phyloP scores from a whole-genome alignment of 345 rosid genomes.

The Corymbia maculata region DNA sequence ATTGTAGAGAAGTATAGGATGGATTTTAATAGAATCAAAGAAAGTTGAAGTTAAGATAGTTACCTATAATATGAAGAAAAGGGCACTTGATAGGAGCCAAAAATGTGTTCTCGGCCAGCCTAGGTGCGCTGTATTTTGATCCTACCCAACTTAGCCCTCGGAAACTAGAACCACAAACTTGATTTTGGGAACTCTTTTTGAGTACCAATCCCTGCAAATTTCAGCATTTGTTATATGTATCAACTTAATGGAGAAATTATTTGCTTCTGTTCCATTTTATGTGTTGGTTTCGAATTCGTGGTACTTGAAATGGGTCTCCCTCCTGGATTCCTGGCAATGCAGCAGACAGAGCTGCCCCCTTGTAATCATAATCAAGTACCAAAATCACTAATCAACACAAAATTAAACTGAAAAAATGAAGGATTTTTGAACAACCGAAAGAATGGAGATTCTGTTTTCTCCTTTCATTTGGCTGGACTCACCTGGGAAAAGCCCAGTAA shows the following conservation, averaged over 20 bases:
- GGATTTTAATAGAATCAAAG: neutral
- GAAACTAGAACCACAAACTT: slow-evolving; percentile 54
- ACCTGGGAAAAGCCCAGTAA: slow-evolving; percentile 78
- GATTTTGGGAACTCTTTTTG: slow-evolving; percentile 46
- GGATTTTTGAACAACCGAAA: neutral
- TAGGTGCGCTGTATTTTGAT: neutral
- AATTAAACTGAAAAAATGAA: neutral
- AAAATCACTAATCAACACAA: neutral
- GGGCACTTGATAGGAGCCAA: slow-evolving; percentile 30
- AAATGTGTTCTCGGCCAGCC: slow-evolving; percentile 42
- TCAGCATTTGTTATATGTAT: neutral
- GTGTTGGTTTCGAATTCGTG: neutral
- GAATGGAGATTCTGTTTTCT: neutral
- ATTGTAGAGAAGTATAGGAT: neutral
- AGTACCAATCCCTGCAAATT: slow-evolving; percentile 52
- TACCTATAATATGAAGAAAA: slow-evolving; percentile 72
- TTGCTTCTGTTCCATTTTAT: neutral
- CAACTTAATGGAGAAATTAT: neutral
- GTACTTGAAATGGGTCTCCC: neutral
- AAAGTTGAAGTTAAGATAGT: neutral
- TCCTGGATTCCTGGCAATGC: slow-evolving; percentile 60
- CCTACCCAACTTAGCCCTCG: slow-evolving; percentile 39
- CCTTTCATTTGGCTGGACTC: neutral
- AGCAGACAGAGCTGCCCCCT: slow-evolving; percentile 67
- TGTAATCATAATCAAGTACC: neutral